phyloP scores from a whole-genome alignment of 2,329 filamentous ascomycete genomes.

The Aspergillus fructus region DNA sequence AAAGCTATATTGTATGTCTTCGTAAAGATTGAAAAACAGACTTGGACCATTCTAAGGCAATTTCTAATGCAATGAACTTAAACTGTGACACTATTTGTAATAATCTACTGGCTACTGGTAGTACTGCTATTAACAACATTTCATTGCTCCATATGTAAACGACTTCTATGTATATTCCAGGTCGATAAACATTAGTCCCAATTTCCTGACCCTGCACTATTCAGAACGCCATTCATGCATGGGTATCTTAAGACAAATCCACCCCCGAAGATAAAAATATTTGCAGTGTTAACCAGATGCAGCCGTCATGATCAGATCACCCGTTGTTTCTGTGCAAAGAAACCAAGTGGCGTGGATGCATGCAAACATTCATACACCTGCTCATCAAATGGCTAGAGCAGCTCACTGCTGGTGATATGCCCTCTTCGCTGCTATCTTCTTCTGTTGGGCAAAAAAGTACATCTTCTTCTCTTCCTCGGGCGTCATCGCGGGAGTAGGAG shows the following conservation, averaged over 20 bases:
- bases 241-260: neutral
- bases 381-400: neutral
- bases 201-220: neutral
- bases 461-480: conserved; percentile 1
- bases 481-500: neutral
- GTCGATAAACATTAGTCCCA: neutral
- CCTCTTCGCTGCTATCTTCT: neutral
- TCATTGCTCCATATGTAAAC: neutral
- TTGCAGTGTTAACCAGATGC: neutral
- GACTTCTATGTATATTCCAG: neutral
- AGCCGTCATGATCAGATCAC: neutral
- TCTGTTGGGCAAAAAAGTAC: neutral
- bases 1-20: neutral
- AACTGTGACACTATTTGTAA: too few relatives aligned
- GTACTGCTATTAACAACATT: neutral
- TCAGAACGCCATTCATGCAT: neutral
- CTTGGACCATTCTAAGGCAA: too few relatives aligned
- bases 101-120: too few relatives aligned
- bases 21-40: neutral
- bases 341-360: neutral
- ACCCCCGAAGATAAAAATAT: neutral
- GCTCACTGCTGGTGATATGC: neutral
- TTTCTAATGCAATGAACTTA: too few relatives aligned
- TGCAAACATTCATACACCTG: neutral
- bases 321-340: neutral